Base-by-base conservation (phyloP, 495 filamentous ascomycete genomes). In the Thermothielavioides terrestris region DNA sequence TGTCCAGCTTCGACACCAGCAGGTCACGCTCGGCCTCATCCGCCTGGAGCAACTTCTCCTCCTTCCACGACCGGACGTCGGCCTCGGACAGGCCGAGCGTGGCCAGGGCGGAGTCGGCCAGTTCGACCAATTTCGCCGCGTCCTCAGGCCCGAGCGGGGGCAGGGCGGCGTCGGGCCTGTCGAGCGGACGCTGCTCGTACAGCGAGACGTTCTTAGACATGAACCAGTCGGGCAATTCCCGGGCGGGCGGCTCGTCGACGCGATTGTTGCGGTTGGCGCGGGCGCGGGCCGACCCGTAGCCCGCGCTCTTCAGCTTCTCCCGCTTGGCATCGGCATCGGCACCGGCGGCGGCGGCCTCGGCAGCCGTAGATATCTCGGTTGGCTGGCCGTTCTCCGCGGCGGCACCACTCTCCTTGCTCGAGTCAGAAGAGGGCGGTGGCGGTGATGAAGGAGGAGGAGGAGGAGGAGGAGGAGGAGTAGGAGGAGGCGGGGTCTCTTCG, bases 211-310 rank as follows among this genome's bases (percentile, higher is more conserved):
- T 32, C 1, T 52, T 26, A 22, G 65, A 50, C 31, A 63, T 42
- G 56, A 80, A 79, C 43, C 67, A 72, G 8, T 58, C 52, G 7
- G 75, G 72, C 18, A 79, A 27, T 18, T 63, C 48, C 4, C 76
- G 53, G 17, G 68, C 62, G 2, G 75, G 71, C 1, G 67, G 61
- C 40, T 74, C 66, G 14, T 69, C 63, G 47, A 64, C 61, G 39
- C 67, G 66, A 53, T 52, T 59, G 55, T 56, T 61, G 28, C 72
- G 62, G 32, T 37, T 36, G n/a, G 59, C 56, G 23, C 73, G 68
- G 38, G 64, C 54, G 46, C 65, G 67, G 26, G 66, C 58, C 18
- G 65, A 67, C 18, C 67, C 64, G 53, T 64, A 67, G 40, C 55
- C 55, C 11, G 53, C 50, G 42, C 44, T 57, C 43, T 52, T 46